Percentiles rank a stretch among this genome's conserved stretches.
Evolutionary conservation across 441 rosid genomes (phyloP).

Genomic region (Adansonia gregorii): DNA sequence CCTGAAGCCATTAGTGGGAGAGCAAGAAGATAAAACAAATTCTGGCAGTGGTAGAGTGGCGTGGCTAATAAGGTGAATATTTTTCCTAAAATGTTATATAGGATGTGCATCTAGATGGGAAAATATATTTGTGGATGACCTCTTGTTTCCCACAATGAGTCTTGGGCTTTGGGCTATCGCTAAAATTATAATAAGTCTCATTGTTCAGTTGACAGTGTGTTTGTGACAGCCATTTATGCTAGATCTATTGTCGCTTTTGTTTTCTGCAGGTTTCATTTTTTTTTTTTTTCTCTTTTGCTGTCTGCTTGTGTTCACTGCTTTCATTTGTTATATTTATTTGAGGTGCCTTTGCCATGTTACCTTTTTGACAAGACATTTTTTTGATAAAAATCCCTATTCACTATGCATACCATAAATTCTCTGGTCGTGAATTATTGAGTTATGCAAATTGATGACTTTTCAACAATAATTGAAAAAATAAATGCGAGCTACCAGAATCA

Average conservation of each 20-base stretch:
- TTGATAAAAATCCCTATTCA: not conserved
- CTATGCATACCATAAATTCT: not conserved
- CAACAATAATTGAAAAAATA: constrained; percentile 6
- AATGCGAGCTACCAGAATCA: not conserved
- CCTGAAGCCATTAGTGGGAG: not conserved
- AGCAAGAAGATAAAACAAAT: not conserved
- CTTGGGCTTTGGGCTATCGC: not conserved
- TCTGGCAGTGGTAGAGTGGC: not conserved
- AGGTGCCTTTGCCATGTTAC: not conserved
- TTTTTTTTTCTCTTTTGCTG: constrained; percentile 6
- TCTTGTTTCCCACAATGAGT: not conserved
- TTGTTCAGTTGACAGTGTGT: not conserved
- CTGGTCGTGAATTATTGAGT: not conserved
- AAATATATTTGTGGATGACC: not conserved
- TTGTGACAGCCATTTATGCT: not conserved
- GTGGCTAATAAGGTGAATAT: not conserved
- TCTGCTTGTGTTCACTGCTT: not conserved
- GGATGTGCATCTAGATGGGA: not conserved
- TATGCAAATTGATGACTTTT: not conserved
- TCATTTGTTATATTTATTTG: not conserved
- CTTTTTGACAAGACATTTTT: not conserved
- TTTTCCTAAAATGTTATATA: not conserved
- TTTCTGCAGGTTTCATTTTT: not conserved
- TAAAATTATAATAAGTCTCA: not conserved
- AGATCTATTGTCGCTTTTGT: not conserved